A percentile compares a stretch with the other conserved stretches of the same genome.
These are phyloP conservation scores for Camillea tinctor DNA, from an alignment of 2,329 filamentous ascomycete species.

Conservation along the genomic window DNA sequence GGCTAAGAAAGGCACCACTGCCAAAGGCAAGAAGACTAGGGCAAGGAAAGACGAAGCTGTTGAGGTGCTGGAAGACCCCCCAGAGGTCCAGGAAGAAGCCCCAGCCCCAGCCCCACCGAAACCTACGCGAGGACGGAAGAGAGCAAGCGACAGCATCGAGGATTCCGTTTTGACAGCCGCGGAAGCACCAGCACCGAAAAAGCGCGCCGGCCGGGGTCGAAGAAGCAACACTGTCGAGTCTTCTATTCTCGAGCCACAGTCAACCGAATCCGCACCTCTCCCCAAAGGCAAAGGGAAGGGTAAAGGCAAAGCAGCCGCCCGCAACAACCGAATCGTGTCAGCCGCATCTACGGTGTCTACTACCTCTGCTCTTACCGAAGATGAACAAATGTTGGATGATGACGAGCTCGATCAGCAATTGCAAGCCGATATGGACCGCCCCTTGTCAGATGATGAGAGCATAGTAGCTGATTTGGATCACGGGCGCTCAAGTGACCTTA, in stretches of 20 bases:
- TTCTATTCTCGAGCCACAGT: conserved; percentile 38
- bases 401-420: conserved; percentile 66
- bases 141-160: conserved; percentile 59
- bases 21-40: conserved; percentile 46
- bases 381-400: conserved; percentile 53
- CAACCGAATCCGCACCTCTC: conserved; percentile 32
- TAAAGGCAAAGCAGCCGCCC: conserved; percentile 45
- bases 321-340: conserved; percentile 47
- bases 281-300: conserved; percentile 38
- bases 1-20: conserved; percentile 53
- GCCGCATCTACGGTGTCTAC: conserved; percentile 45
- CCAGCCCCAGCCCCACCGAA: conserved; percentile 38
- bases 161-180: conserved; percentile 42
- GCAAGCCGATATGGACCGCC: conserved; percentile 62
- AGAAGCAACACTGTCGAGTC: conserved; percentile 45
- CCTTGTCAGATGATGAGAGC: conserved; percentile 53
- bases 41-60: conserved; percentile 54
- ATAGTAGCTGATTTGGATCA: conserved; percentile 46
- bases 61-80: conserved; percentile 44
- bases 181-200: conserved; percentile 57
- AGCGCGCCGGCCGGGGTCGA: conserved; percentile 52
- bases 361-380: conserved; percentile 34
- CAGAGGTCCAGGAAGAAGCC: conserved; percentile 28
- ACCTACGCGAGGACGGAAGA: conserved; percentile 57
- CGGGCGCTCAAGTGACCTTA: conserved; percentile 38